Evolutionary conservation across 805 yeast species (phyloP), one percentile per base, ranked within the genome.

Genomic region (Spathaspora hagerdaliae): DNA sequence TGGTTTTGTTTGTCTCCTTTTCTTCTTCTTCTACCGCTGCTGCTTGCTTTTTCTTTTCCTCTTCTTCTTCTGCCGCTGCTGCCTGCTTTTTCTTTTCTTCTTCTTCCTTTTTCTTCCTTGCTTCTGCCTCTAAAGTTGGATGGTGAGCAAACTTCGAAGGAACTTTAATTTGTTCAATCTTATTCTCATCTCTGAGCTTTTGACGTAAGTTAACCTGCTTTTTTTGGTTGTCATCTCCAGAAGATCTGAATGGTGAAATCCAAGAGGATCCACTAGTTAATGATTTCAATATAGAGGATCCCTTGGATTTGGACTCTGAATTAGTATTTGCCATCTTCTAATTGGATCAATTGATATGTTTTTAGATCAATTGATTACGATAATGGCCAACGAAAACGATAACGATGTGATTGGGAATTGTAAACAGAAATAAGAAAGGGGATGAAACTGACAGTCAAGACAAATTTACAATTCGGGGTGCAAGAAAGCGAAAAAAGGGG

Each of bases 201-300:
- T 69, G 54, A 40, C 59, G 55, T 43, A 65, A 62, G 53, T 64
- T 69, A 6, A 39, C 41, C 39, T 38, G 45, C 9, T 31, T 38
- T 7, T 40, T 27, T 7, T 39, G 29, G 26, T 24, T 27, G 11
- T 39, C 47, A 10, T 31, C 35, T 27, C 36, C 47, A 15, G n/a
- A 39, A 8, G 38, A 31, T 54, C 76, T 61, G 41, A 71, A 71
- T n/a, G 75, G 76, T 5, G 75, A 70, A 11, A 64, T 62, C 75
- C 75, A 71, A 1, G 64, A 60, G 24, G 59, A 50, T 34, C 63
- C 58, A 27, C 64, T 51, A 27, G 67, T 55, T 53, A 64, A 61
- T 50, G 63, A 55, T 49, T 64, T 63, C 46, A 66, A 60, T 46
- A 37, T 39, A 9, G 32, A 29, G 9, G 32, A 29, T 5, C 32